These are phyloP conservation scores for Globisporangium cylindrosporum DNA, from an alignment of 352 stramenopile species.

Conservation along the genomic window DNA sequence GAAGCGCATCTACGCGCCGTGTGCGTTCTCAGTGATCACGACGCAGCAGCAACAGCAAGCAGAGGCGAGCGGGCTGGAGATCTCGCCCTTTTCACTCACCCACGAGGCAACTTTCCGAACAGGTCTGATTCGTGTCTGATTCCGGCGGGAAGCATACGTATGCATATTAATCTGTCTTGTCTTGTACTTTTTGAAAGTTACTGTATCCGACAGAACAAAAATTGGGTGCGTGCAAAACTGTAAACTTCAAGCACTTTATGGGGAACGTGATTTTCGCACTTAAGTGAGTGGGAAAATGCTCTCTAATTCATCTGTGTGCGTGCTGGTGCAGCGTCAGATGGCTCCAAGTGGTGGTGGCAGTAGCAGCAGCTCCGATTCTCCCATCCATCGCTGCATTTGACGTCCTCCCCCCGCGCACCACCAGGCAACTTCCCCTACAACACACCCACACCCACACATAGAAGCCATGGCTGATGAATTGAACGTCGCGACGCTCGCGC, in stretches of 20 bases:
- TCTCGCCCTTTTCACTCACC: conserved; percentile 3
- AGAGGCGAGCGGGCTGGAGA: background rate
- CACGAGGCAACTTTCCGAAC: background rate
- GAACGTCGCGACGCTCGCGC: conserved; percentile 41
- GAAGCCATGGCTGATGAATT: conserved; percentile 35
- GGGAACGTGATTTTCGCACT: background rate
- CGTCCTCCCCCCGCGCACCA: background rate
- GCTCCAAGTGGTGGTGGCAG: conserved; percentile 9
- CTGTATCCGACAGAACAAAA: background rate
- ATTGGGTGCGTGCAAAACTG: background rate
- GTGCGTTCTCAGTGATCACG: conserved; percentile 6
- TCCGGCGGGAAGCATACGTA: background rate
- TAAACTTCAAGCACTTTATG: background rate
- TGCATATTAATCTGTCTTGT: background rate
- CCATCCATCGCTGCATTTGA: background rate
- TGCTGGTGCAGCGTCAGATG: conserved; percentile 1
- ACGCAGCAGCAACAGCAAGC: background rate
- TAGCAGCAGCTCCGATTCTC: conserved; percentile 1
- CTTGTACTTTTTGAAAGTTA: background rate
- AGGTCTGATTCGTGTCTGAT: conserved; percentile 7
- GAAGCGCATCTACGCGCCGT: conserved; percentile 13
- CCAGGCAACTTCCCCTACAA: background rate
- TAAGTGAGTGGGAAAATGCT: background rate
- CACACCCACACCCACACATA: background rate
- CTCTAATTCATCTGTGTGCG: background rate